Conservation (phyloP, 163 green algal genomes). For the Scenedesmus sp. region DNA sequence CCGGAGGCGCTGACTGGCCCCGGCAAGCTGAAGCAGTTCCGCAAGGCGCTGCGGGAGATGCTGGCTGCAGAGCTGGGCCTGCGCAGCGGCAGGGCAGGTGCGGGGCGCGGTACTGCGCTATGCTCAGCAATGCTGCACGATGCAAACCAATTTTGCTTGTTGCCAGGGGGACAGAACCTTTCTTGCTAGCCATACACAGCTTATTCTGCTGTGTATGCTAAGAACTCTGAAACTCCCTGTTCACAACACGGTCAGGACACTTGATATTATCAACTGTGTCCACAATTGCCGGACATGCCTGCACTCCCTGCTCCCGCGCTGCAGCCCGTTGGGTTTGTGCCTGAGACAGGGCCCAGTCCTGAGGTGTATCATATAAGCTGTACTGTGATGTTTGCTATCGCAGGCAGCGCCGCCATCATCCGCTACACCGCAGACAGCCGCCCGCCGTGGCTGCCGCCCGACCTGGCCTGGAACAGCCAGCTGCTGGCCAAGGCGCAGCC, state of each 20-base stretch:
- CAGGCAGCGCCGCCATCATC: neutral
- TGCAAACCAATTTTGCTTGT: too few relatives aligned
- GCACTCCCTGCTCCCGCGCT: too few relatives aligned
- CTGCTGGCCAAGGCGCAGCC: neutral
- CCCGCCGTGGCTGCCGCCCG: neutral
- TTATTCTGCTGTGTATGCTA: too few relatives aligned
- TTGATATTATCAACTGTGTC: too few relatives aligned
- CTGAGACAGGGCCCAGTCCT: neutral
- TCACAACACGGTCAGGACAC: too few relatives aligned
- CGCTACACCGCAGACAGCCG: constrained; percentile 3
- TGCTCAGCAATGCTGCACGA: neutral
- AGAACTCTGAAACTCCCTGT: too few relatives aligned
- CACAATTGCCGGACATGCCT: too few relatives aligned
- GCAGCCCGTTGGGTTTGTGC: too few relatives aligned
- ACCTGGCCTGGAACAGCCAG: neutral
- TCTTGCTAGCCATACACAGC: too few relatives aligned
- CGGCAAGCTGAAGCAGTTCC: neutral
- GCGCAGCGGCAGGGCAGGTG: neutral
- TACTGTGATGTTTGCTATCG: too few relatives aligned
- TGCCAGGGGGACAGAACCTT: too few relatives aligned
- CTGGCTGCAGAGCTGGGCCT: neutral
- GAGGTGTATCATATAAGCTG: too few relatives aligned
- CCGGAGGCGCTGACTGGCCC: neutral
- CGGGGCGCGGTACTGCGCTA: neutral
- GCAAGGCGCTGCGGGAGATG: constrained; percentile 5